These are phyloP conservation scores for Tolypocladium sp. DNA, from an alignment of 2,329 filamentous ascomycete species.

Conservation along the genomic window DNA sequence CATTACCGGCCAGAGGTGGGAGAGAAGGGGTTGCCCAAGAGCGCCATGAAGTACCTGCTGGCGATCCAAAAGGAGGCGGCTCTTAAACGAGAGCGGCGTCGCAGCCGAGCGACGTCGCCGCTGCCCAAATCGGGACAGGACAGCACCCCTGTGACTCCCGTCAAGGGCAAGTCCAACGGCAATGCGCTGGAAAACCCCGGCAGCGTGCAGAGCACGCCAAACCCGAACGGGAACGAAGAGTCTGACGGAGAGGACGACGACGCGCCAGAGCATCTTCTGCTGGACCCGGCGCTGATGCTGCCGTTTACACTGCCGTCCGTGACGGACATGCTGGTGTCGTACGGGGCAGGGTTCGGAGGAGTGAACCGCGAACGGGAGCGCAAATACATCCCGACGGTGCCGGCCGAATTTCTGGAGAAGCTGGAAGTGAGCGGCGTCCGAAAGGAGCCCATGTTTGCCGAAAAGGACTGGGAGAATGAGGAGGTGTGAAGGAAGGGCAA, in stretches of 20 bases:
- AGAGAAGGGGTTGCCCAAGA: slow-evolving; percentile 84
- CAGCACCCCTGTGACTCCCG: slow-evolving; percentile 35
- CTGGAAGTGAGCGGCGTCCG: slow-evolving; percentile 56
- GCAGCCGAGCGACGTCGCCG: slow-evolving; percentile 37
- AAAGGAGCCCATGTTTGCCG: slow-evolving; percentile 48
- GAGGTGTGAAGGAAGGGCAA: slow-evolving; percentile 32
- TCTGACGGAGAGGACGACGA: slow-evolving; percentile 49
- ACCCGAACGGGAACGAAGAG: slow-evolving; percentile 19
- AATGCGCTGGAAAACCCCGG: slow-evolving; percentile 33
- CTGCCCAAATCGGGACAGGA: slow-evolving; percentile 23
- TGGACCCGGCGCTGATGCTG: slow-evolving; percentile 86
- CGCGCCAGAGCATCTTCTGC: slow-evolving; percentile 63
- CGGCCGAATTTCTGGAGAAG: slow-evolving; percentile 84
- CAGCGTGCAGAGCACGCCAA: slow-evolving; percentile 30
- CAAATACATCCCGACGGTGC: slow-evolving; percentile 93
- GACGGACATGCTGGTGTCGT: slow-evolving; percentile 94
- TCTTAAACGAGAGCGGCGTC: slow-evolving; percentile 44
- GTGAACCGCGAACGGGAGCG: slow-evolving; percentile 83
- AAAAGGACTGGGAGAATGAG: slow-evolving; percentile 60
- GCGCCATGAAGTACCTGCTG: slow-evolving; percentile 76
- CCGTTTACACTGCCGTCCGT: slow-evolving; percentile 93
- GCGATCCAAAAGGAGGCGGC: slow-evolving; percentile 69
- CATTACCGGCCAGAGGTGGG: slow-evolving; percentile 93
- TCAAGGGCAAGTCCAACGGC: slow-evolving; percentile 28
- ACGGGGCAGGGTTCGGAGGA: slow-evolving; percentile 89